Conservation (phyloP, 2,329 filamentous ascomycete species). For the Cadophora luteo-olivacea region DNA sequence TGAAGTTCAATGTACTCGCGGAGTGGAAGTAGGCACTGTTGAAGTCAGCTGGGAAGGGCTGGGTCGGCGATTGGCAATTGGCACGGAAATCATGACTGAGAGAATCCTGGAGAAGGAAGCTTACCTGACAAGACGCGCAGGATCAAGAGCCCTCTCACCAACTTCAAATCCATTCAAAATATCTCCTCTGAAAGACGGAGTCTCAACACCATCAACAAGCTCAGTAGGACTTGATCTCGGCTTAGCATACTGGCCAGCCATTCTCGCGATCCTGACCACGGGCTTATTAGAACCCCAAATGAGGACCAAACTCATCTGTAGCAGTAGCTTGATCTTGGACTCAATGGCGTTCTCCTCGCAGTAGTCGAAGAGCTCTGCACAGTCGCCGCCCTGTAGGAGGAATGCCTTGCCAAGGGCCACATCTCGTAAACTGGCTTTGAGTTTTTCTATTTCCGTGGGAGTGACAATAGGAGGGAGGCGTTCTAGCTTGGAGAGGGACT, state of each 20-base stretch:
- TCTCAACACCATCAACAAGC: conserved; percentile 76
- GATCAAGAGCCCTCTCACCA: conserved; percentile 81
- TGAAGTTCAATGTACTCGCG: conserved; percentile 91
- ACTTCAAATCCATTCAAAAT: conserved; percentile 89
- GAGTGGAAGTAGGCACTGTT: conserved; percentile 90
- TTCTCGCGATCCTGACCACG: conserved; percentile 91
- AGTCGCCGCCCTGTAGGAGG: conserved; percentile 94
- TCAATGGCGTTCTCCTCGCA: conserved; percentile 90
- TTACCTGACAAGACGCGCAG: conserved; percentile 77
- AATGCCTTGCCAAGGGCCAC: conserved; percentile 92
- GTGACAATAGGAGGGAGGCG: conserved; percentile 80
- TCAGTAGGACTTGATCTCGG: conserved; percentile 90
- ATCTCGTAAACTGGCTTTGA: conserved; percentile 81
- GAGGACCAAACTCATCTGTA: conserved; percentile 96
- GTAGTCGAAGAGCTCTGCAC: conserved; percentile 96
- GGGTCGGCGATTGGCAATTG: not conserved
- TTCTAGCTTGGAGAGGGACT: conserved; percentile 68
- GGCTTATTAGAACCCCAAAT: conserved; percentile 85
- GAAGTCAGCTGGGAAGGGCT: conserved; percentile 20
- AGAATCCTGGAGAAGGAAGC: conserved; percentile 31
- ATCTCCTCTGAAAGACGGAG: conserved; percentile 92
- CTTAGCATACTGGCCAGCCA: conserved; percentile 98
- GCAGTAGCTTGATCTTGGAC: conserved; percentile 92
- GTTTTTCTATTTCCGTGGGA: conserved; percentile 77
- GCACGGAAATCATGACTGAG: not conserved